Evolutionary conservation across 2,329 filamentous ascomycete genomes (phyloP), one percentile per base, ranked within the genome.

Genomic region (Fusarium sulawesiense): DNA sequence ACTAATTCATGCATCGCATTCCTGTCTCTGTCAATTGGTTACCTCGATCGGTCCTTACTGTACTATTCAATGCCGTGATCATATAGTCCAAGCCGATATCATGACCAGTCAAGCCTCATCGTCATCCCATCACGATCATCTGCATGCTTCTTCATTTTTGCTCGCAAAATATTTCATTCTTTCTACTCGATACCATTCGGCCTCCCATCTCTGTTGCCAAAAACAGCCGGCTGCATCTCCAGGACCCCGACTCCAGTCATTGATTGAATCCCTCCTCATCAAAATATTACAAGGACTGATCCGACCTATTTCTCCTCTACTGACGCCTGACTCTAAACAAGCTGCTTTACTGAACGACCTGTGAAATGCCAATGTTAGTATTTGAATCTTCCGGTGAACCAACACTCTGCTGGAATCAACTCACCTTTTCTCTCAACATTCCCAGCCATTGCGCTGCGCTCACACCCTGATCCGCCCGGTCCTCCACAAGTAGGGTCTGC

Each of bases 371-470:
- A 40, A 53, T 48, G 51, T 74, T 64, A 76, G 69, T 49, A 56
- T 42, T 42, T 49, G 51, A 13, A 48, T 23, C 34, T 25, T 47
- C 30, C 46, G 23, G 40, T 41, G 14, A 29, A 25, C 58, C n/a
- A 27, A n/a, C 20, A 4, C 16, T 13, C 12, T 42, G n/a, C 20
- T 21, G 21, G 45, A 13, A 50, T 72, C 56, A 68, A 74, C 77
- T 66, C 73, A 98, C 96, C 93, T 98, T 99, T 86, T 98, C 96
- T 81, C 95, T 88, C 81, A 99, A 82, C 76, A 89, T 90, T 60
- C 93, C 94, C 85, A 98, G 91, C 91, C 94, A 99, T 82, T 98
- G 95, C 75, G 91, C 91, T 77, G 96, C 91, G 78, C 94, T 97
- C 82, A 97, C 91, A 51, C 94, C 92, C 83, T 98, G 94, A 79